Conservation (phyloP, 2,329 filamentous ascomycete species). For the Lachnellula suecica region DNA sequence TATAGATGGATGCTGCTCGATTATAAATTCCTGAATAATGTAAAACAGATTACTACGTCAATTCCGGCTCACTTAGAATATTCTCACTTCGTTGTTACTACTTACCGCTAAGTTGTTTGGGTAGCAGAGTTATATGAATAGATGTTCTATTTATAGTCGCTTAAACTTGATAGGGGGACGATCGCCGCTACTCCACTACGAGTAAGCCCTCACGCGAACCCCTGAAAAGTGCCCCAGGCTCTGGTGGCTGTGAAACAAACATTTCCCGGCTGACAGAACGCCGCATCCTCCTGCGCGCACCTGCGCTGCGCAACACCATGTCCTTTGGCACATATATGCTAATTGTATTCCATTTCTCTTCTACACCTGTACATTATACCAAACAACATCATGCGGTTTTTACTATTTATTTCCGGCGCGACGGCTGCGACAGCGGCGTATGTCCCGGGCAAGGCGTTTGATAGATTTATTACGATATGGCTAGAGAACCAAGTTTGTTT, state of each 20-base stretch:
- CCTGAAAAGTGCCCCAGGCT: background rate
- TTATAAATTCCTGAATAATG: too few relatives aligned
- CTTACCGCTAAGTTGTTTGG: too few relatives aligned
- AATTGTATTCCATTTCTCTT: background rate
- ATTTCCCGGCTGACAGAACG: too few relatives aligned
- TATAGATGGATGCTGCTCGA: too few relatives aligned
- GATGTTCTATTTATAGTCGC: background rate
- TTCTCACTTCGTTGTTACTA: too few relatives aligned
- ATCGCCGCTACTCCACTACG: too few relatives aligned
- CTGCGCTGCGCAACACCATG: conserved; percentile 1
- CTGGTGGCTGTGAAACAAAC: too few relatives aligned
- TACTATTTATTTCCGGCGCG: conserved; percentile 11
- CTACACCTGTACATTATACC: background rate
- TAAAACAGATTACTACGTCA: too few relatives aligned
- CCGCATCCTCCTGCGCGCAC: background rate
- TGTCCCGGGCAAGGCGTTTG: conserved; percentile 51
- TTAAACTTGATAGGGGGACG: background rate
- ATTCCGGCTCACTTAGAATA: too few relatives aligned
- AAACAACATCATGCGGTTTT: conserved; percentile 17
- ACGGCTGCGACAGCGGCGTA: conserved; percentile 15
- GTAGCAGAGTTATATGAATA: too few relatives aligned
- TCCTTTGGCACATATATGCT: background rate
- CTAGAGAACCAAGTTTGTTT: conserved; percentile 54
- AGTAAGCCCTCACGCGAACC: too few relatives aligned
- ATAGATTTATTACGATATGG: conserved; percentile 62